Evolutionary conservation across 129 eudicot genomes (phyloP).

Genomic region (Lactuca sativa): DNA sequence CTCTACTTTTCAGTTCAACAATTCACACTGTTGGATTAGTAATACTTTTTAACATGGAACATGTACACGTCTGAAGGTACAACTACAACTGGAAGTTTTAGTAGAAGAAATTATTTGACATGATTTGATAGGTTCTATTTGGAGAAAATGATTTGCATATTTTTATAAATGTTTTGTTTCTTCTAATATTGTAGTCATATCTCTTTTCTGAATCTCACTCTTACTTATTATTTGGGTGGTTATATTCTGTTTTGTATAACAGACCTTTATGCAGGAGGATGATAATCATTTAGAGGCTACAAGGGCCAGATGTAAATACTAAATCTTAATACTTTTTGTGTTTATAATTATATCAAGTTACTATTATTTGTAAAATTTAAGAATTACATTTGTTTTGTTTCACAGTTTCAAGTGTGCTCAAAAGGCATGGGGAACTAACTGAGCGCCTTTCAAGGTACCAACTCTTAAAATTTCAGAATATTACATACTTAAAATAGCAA

Average conservation of each 20-base stretch:
- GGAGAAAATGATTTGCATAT: too few relatives aligned
- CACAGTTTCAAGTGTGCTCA: constrained; percentile 68
- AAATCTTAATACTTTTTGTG: constrained; percentile 16
- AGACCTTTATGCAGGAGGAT: constrained; percentile 60
- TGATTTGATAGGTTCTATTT: too few relatives aligned
- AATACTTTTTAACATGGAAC: not conserved
- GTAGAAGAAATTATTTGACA: not conserved
- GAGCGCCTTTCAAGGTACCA: constrained; percentile 91
- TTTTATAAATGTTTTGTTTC: too few relatives aligned
- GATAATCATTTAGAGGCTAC: constrained; percentile 61
- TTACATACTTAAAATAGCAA: not conserved
- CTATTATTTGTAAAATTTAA: constrained; percentile 5
- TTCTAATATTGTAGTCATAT: too few relatives aligned
- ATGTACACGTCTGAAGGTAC: not conserved
- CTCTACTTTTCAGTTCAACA: constrained; percentile 1
- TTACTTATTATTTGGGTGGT: not conserved
- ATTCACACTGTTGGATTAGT: not conserved
- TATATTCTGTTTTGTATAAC: constrained; percentile 13
- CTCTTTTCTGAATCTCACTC: too few relatives aligned
- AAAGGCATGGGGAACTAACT: constrained; percentile 78
- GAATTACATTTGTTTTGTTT: constrained; percentile 20
- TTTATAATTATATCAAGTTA: constrained; percentile 12
- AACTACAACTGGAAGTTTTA: not conserved
- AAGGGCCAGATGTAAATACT: constrained; percentile 65
- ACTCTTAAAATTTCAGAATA: constrained; percentile 2